phyloP scores from a whole-genome alignment of 331 rosid species.

The Arachis monticola region DNA sequence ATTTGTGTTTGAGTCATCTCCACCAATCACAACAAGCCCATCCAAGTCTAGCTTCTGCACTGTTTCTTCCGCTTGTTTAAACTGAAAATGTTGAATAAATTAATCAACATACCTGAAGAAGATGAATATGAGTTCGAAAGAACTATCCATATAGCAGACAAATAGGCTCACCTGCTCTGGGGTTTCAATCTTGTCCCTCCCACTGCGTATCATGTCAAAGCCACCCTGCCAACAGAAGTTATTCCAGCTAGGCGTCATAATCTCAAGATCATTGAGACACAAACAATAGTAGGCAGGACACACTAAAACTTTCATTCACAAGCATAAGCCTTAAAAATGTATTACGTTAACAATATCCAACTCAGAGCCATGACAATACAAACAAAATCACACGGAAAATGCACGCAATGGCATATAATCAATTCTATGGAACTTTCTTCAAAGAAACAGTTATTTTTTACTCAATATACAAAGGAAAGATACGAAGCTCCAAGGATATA shows the following conservation, averaged over 20 bases:
- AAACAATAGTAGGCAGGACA: constrained; percentile 2
- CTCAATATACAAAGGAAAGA: not conserved
- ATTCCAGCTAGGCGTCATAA: constrained; percentile 11
- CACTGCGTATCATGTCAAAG: constrained; percentile 96
- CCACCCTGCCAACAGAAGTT: constrained; percentile 72
- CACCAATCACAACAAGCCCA: constrained; percentile 95
- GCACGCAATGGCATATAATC: not conserved
- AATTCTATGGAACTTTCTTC: not conserved
- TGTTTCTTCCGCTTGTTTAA: constrained; percentile 96
- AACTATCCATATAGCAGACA: constrained; percentile 20
- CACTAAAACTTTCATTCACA: constrained; percentile 14
- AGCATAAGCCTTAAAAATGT: constrained; percentile 6
- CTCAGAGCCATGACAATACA: constrained; percentile 9
- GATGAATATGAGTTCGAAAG: constrained; percentile 16
- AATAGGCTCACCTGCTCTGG: constrained; percentile 80
- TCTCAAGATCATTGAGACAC: constrained; percentile 12
- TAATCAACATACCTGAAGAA: constrained; percentile 30
- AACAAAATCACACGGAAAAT: constrained; percentile 1
- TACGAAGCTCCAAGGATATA: not conserved
- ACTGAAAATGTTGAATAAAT: constrained; percentile 56
- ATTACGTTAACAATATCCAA: constrained; percentile 18
- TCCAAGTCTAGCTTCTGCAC: constrained; percentile 86
- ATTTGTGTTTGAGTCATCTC: constrained; percentile 98
- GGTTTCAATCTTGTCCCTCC: constrained; percentile 98
- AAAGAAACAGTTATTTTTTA: not conserved